These are phyloP conservation scores for Barnettozyma pratensis DNA, from an alignment of 805 yeast species.

Conservation along the genomic window DNA sequence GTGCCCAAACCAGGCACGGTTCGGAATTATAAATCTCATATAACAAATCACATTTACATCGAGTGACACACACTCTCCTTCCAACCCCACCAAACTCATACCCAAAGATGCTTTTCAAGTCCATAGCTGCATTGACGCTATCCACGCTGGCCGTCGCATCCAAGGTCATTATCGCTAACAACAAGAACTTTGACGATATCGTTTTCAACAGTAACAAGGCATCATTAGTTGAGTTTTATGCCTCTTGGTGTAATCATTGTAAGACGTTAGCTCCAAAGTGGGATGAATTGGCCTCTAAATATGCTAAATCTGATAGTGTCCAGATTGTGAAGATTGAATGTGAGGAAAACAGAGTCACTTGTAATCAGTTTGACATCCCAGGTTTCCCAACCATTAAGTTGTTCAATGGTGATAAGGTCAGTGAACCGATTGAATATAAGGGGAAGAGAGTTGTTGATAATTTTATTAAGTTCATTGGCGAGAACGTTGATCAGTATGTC, in stretches of 20 bases:
- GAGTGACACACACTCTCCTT: no score
- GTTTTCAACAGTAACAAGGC: slow-evolving; percentile 61
- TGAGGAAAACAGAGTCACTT: slow-evolving; percentile 78
- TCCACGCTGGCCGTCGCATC: neutral
- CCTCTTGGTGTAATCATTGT: slow-evolving; percentile 98
- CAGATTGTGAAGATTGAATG: slow-evolving; percentile 85
- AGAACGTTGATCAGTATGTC: slow-evolving; percentile 30
- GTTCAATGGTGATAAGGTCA: slow-evolving; percentile 65
- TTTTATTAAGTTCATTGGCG: slow-evolving; percentile 59
- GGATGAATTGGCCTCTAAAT: slow-evolving; percentile 75
- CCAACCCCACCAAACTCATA: no score
- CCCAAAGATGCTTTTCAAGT: slow-evolving; percentile 3
- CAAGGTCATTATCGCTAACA: slow-evolving; percentile 37
- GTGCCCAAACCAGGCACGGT: no score
- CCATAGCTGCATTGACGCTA: slow-evolving; percentile 1
- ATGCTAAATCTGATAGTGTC: slow-evolving; percentile 49
- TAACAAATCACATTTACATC: no score
- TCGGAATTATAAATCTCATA: no score
- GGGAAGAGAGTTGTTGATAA: slow-evolving; percentile 69
- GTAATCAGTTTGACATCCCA: slow-evolving; percentile 57
- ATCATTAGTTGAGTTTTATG: slow-evolving; percentile 82
- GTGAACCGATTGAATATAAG: slow-evolving; percentile 56
- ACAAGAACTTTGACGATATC: slow-evolving; percentile 46
- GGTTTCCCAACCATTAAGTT: slow-evolving; percentile 92
- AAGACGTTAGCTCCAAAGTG: slow-evolving; percentile 82